Percentiles rank a stretch among this genome's conserved stretches.
phyloP scores from a whole-genome alignment of 169 alveolate genomes.

The Babesia divergens region DNA sequence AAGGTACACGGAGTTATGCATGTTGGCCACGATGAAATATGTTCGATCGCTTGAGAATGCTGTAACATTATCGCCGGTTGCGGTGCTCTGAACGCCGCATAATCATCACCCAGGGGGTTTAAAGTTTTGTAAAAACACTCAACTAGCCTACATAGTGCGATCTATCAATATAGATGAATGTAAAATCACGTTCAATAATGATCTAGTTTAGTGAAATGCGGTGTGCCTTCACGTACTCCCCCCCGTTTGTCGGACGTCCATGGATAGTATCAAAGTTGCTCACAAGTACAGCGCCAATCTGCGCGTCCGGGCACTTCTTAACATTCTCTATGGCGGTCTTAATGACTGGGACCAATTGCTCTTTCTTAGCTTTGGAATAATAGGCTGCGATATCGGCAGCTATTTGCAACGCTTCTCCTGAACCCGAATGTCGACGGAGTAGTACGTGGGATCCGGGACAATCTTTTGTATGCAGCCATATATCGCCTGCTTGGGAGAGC shows the following conservation, averaged over 20 bases:
- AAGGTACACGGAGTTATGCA: too few species aligned
- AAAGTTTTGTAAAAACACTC: too few species aligned
- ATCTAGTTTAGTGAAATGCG: constrained; percentile 6
- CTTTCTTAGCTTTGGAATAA: constrained; percentile 63
- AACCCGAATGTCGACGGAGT: constrained; percentile 58
- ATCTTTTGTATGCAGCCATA: constrained; percentile 75
- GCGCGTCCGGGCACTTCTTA: constrained; percentile 49
- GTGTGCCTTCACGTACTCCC: constrained; percentile 34
- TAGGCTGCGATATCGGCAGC: constrained; percentile 78
- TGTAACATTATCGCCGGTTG: background rate
- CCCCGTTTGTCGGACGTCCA: constrained; percentile 61
- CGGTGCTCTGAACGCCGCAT: too few species aligned
- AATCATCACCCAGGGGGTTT: too few species aligned
- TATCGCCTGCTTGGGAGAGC: constrained; percentile 61
- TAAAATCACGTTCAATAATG: background rate
- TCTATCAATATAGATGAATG: background rate
- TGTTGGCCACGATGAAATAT: too few species aligned
- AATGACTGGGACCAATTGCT: constrained; percentile 51
- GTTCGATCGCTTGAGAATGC: background rate
- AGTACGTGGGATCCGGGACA: constrained; percentile 76
- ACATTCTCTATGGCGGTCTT: constrained; percentile 69
- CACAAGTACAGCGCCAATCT: constrained; percentile 72
- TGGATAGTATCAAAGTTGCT: constrained; percentile 46
- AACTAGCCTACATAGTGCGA: too few species aligned
- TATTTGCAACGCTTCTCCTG: constrained; percentile 64